phyloP scores from a whole-genome alignment of 1,284 basidiomycete species.

The Cutaneotrichosporon mucoides region DNA sequence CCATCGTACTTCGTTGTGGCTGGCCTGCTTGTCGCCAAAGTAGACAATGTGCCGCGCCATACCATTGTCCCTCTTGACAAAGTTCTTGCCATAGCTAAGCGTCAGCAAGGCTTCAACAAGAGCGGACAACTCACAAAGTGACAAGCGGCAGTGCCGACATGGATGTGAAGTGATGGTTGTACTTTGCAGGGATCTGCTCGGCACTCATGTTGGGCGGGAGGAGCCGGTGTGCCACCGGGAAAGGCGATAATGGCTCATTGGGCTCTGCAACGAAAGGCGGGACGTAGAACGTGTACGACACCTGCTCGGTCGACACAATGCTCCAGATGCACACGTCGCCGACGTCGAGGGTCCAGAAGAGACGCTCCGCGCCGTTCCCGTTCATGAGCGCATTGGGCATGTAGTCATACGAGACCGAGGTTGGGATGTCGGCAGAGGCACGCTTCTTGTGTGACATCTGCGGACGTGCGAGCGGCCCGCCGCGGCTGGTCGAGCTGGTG shows the following conservation, averaged over 20 bases:
- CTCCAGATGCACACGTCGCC: constrained; percentile 44
- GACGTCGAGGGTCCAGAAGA: constrained; percentile 39
- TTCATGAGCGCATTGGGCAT: constrained; percentile 12
- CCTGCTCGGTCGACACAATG: constrained; percentile 46
- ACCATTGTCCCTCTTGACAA: constrained; percentile 71
- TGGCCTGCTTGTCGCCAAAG: constrained; percentile 81
- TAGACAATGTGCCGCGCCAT: constrained; percentile 56
- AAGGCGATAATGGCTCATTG: constrained; percentile 76
- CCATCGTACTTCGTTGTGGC: constrained; percentile 81
- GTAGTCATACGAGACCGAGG: constrained; percentile 18
- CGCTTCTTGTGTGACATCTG: constrained; percentile 30
- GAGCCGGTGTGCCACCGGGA: constrained; percentile 77
- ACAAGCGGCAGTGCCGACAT: constrained; percentile 33
- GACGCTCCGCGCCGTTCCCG: constrained; percentile 9
- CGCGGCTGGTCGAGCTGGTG: constrained; percentile 31
- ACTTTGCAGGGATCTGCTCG: constrained; percentile 25
- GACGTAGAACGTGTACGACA: constrained; percentile 78
- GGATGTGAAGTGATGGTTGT: constrained; percentile 36
- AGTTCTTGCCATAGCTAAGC: constrained; percentile 85
- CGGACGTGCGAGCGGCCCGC: constrained; percentile 29
- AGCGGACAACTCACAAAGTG: constrained; percentile 32
- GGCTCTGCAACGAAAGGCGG: constrained; percentile 55
- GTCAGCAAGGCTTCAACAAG: neutral
- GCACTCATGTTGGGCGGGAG: constrained; percentile 61
- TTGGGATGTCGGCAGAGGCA: constrained; percentile 24